Percentiles rank a stretch among this genome's conserved stretches.
phyloP scores from a whole-genome alignment of 208 protist genomes.

The Leishmania aethiopica region DNA sequence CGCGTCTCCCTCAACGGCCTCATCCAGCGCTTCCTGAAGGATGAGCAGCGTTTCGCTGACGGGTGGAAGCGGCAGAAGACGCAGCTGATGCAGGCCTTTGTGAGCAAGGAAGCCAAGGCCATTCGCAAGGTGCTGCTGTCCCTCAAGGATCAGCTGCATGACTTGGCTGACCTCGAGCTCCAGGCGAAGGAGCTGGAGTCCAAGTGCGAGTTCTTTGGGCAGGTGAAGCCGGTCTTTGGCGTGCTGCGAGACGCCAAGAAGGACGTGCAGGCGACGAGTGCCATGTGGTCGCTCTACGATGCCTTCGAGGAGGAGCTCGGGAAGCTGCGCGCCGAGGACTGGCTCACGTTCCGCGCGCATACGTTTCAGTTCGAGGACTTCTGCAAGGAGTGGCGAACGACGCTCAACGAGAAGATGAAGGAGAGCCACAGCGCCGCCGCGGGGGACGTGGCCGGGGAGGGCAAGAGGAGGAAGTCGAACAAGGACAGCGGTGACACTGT shows the following conservation, averaged over 20 bases:
- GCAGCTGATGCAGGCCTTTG: conserved; percentile 60
- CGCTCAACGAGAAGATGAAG: conserved; percentile 33
- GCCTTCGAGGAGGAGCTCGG: conserved; percentile 73
- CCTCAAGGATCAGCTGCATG: conserved; percentile 83
- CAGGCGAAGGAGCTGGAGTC: conserved; percentile 68
- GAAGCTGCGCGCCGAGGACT: conserved; percentile 89
- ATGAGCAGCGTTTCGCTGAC: conserved; percentile 88
- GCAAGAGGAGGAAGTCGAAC: neutral
- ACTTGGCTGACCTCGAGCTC: conserved; percentile 80
- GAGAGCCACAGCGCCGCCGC: neutral
- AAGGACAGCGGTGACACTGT: neutral
- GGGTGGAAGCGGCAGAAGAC: conserved; percentile 92
- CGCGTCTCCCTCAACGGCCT: conserved; percentile 81
- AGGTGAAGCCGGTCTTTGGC: conserved; percentile 79
- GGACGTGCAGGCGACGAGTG: conserved; percentile 67
- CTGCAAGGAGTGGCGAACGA: conserved; percentile 83
- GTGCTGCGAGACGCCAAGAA: conserved; percentile 54
- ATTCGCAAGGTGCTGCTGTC: conserved; percentile 54
- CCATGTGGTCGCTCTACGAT: conserved; percentile 90
- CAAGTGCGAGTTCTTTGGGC: conserved; percentile 94
- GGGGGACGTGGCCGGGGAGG: neutral
- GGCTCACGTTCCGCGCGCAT: conserved; percentile 94
- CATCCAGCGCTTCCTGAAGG: conserved; percentile 87
- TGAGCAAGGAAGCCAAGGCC: conserved; percentile 55
- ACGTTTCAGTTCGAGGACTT: conserved; percentile 95